Evolutionary conservation across 2,329 filamentous ascomycete species (phyloP), one percentile per base, ranked within the genome.

Genomic region (Ophiostoma australiae): DNA sequence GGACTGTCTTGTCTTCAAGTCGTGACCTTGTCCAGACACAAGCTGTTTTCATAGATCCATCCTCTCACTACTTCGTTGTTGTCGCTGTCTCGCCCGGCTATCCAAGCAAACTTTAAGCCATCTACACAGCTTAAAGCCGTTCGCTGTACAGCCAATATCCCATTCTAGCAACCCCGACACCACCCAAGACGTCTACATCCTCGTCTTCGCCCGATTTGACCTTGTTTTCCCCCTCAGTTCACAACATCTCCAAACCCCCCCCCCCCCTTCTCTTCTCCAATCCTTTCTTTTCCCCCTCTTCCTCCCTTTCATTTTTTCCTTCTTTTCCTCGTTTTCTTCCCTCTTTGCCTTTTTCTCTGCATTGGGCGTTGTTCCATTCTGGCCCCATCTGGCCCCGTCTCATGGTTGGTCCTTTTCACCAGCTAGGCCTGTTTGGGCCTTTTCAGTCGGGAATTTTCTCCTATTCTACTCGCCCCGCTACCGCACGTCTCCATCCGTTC

Each of bases 371-470:
- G 58, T 70, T 70, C 44, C 33, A 67, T 11, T 10, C n/a, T 31
- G 37, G 44, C 37, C 48, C 44, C 61, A 55, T 67, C 11, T 11
- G 23, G 31, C 27, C 17, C 55, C 37, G 33, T 68, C 27, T 17
- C 17, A n/a, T 27, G n/a, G 35, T 44, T 44, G 44, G 58, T 44
- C 23, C 41, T 65, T 15, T 39, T 37, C 27, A 11, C 67, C 35
- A 52, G 37, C 3, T 63, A 37, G 39, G 52, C 41, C 23, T 67
- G n/a, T 35, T 58, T 39, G 20, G 20, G 20, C 33, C n/a, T 58
- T 27, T 35, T 44, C 23, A 11, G 27, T 70, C 70, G 70, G 66
- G 31, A n/a, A 71, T 68, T 71, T 65, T 71, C 27, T 3, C 70
- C 39, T n/a, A 44, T 71, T 71, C 68, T 13, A 37, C 20, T 66